Conservation (phyloP, 495 filamentous ascomycete genomes). For the Gamarada debralockiae region DNA sequence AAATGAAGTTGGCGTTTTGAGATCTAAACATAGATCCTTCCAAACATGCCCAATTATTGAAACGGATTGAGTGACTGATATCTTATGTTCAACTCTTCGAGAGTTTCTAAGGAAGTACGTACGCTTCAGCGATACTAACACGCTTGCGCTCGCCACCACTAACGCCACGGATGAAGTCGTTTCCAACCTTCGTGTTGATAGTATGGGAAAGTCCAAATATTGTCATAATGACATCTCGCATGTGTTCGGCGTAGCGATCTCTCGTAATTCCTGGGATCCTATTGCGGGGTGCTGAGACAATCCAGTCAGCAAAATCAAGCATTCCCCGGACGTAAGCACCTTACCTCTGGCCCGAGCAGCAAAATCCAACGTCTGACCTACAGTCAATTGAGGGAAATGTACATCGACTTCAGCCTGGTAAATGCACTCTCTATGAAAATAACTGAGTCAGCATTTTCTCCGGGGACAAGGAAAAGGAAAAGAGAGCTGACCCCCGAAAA, state of each 20-base stretch:
- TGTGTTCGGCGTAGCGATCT: conserved; percentile 56
- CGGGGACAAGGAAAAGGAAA: no score
- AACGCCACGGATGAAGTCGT: conserved; percentile 76
- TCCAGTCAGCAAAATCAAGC: background rate
- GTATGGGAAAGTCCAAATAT: conserved; percentile 76
- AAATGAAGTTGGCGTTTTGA: no score
- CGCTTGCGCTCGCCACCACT: conserved; percentile 82
- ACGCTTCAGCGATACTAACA: conserved; percentile 73
- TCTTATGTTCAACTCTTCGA: background rate
- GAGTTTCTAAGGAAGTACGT: background rate
- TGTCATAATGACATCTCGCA: conserved; percentile 75
- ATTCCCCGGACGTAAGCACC: conserved; percentile 44
- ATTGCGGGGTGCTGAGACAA: conserved; percentile 48
- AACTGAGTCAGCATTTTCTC: no score
- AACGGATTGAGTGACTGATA: no score
- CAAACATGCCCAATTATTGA: no score
- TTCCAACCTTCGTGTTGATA: conserved; percentile 71
- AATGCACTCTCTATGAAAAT: conserved; percentile 78
- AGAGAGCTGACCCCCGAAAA: no score
- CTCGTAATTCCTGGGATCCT: conserved; percentile 57
- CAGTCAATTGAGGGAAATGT: conserved; percentile 79
- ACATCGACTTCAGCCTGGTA: conserved; percentile 79
- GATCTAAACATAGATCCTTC: no score
- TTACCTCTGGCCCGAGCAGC: conserved; percentile 67
- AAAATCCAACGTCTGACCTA: conserved; percentile 74